Evolutionary conservation across 352 stramenopile genomes (phyloP), one percentile per base, ranked within the genome.

Genomic region (Elongisporangium senticosum): DNA sequence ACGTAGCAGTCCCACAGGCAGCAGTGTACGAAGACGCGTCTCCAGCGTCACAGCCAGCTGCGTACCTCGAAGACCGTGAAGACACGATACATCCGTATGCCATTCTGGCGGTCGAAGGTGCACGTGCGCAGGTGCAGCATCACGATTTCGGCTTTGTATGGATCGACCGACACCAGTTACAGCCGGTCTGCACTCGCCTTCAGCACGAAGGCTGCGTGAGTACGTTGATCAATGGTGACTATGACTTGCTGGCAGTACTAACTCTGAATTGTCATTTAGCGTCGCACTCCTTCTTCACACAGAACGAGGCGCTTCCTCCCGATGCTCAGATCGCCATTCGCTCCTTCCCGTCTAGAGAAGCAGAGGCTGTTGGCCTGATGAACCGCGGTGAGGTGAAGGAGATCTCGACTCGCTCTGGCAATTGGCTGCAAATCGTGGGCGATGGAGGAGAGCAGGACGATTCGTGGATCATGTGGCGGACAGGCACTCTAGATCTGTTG

Each of bases 381-480:
- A 87, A 70, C 58, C 72, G 67, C 37, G 70, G 75, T 1, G 72
- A 88, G 26, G 70, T 75, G n/a, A 53, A 90, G 11, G 82, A 91
- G 58, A 73, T 72, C 22, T 66, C 68, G n/a, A 59, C 66, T 15
- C 64, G 68, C 8, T 72, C 71, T 22, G 79, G 68, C 1, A 71
- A 76, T 20, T 90, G 83, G 83, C 59, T 92, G 39, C 69, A 78
- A 50, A 67, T 89, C 58, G 52, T 53, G n/a, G 43, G 59, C 21
- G 40, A 23, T 37, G 59, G 49, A 53, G 40, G 28, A 23, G 43
- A 47, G 6, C 15, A 51, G 3, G 24, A 64, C 2, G 76, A 73
- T 39, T 68, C 66, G 50, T 89, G 82, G 82, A 88, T 89, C 55
- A 91, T 91, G 82, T 83, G 74, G 67, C 67, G 68, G 26, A 88